A percentile compares a stretch with the other conserved stretches of the same genome.
phyloP scores from a whole-genome alignment of 2,329 filamentous ascomycete genomes.

The Alternaria incomplexa region DNA sequence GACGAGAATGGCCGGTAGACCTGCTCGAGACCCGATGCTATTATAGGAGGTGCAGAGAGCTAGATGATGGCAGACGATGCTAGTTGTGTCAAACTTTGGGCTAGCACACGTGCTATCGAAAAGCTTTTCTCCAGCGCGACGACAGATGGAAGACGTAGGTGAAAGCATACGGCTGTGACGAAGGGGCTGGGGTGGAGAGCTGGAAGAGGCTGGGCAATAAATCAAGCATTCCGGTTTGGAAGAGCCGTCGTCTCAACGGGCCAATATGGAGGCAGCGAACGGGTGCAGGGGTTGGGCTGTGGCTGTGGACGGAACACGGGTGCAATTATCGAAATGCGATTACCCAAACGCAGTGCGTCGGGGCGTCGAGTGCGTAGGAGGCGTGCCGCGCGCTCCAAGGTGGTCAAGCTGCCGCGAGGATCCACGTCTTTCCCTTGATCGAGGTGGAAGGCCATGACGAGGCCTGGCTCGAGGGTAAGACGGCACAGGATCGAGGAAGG shows the following conservation, averaged over 20 bases:
- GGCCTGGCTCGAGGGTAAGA: background rate
- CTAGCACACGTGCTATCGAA: background rate
- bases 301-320: background rate
- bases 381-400: background rate
- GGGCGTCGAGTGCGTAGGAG: background rate
- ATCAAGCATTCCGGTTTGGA: background rate
- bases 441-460: background rate
- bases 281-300: background rate
- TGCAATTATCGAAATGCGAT: background rate
- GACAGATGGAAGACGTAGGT: background rate
- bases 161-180: background rate
- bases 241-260: background rate
- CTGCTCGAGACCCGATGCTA: background rate
- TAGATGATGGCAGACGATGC: background rate
- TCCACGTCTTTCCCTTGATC: background rate
- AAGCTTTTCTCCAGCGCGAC: background rate
- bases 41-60: background rate
- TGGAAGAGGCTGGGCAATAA: slow-evolving; percentile 4
- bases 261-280: background rate
- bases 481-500: background rate
- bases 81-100: slow-evolving; percentile 1
- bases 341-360: background rate
- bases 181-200: background rate
- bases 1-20: background rate
- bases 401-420: background rate